phyloP scores from a whole-genome alignment of 768 basidiomycete species.

The Paxillus rubicundulus region DNA sequence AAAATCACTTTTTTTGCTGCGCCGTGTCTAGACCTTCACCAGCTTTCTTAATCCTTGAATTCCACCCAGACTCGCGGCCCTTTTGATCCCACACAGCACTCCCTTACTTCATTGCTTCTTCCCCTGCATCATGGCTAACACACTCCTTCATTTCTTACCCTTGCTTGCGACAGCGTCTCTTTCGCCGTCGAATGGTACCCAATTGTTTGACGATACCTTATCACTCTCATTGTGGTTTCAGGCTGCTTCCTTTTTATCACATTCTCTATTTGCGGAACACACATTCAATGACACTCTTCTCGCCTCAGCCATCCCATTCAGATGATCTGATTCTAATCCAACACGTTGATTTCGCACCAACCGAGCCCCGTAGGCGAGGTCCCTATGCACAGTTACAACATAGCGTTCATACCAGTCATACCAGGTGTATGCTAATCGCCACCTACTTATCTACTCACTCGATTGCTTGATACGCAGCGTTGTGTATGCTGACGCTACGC shows the following conservation, averaged over 20 bases:
- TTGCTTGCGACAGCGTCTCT: slow-evolving; percentile 18
- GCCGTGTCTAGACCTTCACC: slow-evolving; percentile 17
- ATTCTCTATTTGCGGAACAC: slow-evolving; percentile 37
- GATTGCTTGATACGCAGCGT: slow-evolving; percentile 67
- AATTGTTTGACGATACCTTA: slow-evolving; percentile 34
- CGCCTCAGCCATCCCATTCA: slow-evolving; percentile 5
- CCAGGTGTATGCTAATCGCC: slow-evolving; percentile 16
- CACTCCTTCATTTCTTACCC: slow-evolving; percentile 25
- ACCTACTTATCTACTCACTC: slow-evolving; percentile 13
- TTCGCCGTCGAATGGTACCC: slow-evolving; percentile 24
- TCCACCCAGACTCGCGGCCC: slow-evolving; percentile 17
- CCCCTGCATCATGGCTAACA: slow-evolving; percentile 29
- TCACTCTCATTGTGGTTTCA: slow-evolving; percentile 30
- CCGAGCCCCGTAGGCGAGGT: slow-evolving; percentile 24
- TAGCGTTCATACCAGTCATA: slow-evolving; percentile 18
- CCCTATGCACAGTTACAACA: slow-evolving; percentile 7
- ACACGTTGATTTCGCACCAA: slow-evolving; percentile 20
- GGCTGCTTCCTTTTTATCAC: slow-evolving; percentile 27
- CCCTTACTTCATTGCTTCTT: slow-evolving; percentile 22
- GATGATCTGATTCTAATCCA: slow-evolving; percentile 22
- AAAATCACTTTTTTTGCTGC: slow-evolving; percentile 6
- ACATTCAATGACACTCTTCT: slow-evolving; percentile 27
- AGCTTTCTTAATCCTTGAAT: slow-evolving; percentile 20
- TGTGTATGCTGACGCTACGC: slow-evolving; percentile 93
- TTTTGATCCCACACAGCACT: slow-evolving; percentile 29